Evolutionary conservation across 2,329 filamentous ascomycete genomes (phyloP).

Genomic region (Aspergillus texensis): DNA sequence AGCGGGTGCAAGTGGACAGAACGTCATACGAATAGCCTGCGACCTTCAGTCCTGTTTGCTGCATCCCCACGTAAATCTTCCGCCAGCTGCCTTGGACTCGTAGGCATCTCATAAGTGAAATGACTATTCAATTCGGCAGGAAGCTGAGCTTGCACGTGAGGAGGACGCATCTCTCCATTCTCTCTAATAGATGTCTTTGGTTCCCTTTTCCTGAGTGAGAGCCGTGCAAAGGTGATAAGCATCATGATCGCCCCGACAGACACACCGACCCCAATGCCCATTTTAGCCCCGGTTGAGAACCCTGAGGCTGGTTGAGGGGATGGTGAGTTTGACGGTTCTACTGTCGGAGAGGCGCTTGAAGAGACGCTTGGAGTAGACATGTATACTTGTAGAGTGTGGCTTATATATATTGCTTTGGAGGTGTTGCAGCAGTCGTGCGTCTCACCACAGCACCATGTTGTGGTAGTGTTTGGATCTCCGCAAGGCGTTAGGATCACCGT

Average conservation of each 20-base stretch:
- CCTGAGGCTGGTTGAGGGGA: no score
- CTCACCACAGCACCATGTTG: no score
- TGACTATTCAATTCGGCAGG: not conserved
- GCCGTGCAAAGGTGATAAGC: not conserved
- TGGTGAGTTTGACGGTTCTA: no score
- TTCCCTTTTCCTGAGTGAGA: not conserved
- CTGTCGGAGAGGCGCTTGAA: no score
- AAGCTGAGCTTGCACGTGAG: not conserved
- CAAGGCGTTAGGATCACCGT: no score
- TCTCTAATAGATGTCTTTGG: not conserved
- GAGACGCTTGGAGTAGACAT: no score
- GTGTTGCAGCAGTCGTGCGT: no score
- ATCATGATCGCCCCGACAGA: not conserved
- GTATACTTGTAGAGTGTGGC: no score
- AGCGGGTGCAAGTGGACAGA: not conserved
- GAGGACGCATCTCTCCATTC: not conserved
- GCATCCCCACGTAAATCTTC: not conserved
- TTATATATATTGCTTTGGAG: no score
- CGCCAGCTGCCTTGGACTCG: not conserved
- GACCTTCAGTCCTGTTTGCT: not conserved
- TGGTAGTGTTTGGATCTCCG: no score
- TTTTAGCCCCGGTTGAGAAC: no score
- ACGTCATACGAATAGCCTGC: rapidly evolving
- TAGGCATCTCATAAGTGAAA: not conserved
- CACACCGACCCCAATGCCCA: no score